phyloP scores from a whole-genome alignment of 306 rosid genomes.

The Herpetospermum pedunculosum region DNA sequence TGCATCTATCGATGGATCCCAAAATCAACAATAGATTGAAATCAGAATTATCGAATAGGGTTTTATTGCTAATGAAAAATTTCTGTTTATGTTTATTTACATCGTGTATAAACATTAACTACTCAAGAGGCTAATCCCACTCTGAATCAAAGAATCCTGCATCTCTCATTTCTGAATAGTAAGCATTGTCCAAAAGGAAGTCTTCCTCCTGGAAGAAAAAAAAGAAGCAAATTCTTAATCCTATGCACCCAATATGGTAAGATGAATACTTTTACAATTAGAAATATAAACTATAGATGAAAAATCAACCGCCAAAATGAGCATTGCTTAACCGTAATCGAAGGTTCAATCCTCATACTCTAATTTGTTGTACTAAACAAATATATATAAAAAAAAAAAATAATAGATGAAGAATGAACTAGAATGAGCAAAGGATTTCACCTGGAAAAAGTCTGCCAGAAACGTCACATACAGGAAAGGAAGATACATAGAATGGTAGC shows the following conservation, averaged over 20 bases:
- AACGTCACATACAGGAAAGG: constrained; percentile 56
- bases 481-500: constrained; percentile 61
- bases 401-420: background rate
- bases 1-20: too few species aligned
- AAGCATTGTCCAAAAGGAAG: constrained; percentile 60
- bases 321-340: too few species aligned
- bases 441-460: constrained; percentile 69
- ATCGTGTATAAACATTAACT: constrained; percentile 14
- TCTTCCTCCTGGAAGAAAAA: constrained; percentile 50
- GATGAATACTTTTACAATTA: background rate
- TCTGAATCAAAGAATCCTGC: constrained; percentile 88
- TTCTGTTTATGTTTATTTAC: background rate
- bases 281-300: background rate
- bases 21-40: background rate
- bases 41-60: background rate
- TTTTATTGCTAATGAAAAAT: background rate
- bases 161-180: constrained; percentile 78
- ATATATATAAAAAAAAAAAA: background rate
- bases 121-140: constrained; percentile 38
- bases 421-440: background rate
- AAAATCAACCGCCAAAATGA: too few species aligned
- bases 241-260: background rate
- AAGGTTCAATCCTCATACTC: background rate
- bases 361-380: background rate
- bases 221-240: background rate